Evolutionary conservation across 371 early-diverging fungal species (phyloP).

Genomic region (Mortierella sp.): DNA sequence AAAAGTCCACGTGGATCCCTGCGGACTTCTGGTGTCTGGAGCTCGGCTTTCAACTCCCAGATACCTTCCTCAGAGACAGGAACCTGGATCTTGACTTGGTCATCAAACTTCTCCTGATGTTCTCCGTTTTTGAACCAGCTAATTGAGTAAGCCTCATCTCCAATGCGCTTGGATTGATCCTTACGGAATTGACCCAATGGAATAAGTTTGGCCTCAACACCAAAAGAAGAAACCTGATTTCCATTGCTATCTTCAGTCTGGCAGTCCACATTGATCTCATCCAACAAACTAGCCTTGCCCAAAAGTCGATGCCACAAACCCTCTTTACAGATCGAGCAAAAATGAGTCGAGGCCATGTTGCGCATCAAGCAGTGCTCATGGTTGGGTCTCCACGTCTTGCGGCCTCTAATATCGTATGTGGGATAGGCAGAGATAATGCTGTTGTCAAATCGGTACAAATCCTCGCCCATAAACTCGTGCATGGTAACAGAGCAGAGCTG

Average conservation of each 20-base stretch:
- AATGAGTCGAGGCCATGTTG: constrained; percentile 63
- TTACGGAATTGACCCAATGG: constrained; percentile 64
- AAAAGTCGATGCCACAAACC: constrained; percentile 70
- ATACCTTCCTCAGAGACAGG: constrained; percentile 32
- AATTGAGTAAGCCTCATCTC: constrained; percentile 40
- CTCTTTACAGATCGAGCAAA: constrained; percentile 71
- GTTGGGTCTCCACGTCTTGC: constrained; percentile 64
- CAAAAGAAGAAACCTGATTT: constrained; percentile 14
- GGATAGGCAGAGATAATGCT: constrained; percentile 63
- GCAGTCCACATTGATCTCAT: constrained; percentile 56
- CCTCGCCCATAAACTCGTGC: constrained; percentile 66
- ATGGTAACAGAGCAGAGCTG: constrained; percentile 67
- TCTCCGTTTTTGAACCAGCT: constrained; percentile 57
- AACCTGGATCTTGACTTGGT: constrained; percentile 25
- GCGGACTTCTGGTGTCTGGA: constrained; percentile 58
- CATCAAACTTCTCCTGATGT: constrained; percentile 33
- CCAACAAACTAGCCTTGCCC: constrained; percentile 61
- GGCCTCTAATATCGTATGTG: constrained; percentile 54
- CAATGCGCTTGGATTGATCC: constrained; percentile 34
- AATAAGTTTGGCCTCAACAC: constrained; percentile 42
- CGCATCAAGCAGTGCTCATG: constrained; percentile 73
- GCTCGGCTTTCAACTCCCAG: constrained; percentile 56
- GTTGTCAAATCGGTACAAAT: constrained; percentile 58
- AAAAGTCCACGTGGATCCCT: constrained; percentile 56
- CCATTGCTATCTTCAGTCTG: constrained; percentile 7